Conservation (phyloP, 371 early-diverging fungal species). For the Mortierella sp. region DNA sequence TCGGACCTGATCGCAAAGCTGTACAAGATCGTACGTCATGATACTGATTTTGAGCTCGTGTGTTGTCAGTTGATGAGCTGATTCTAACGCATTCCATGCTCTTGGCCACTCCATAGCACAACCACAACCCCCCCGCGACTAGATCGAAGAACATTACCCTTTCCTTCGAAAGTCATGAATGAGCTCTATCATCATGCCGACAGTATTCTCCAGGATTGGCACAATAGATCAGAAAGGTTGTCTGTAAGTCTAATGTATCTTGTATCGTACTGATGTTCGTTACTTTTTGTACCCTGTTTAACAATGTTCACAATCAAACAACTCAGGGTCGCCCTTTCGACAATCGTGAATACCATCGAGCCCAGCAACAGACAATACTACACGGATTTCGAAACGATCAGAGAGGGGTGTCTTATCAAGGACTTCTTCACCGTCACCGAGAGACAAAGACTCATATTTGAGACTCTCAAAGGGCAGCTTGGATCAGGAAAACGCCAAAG, state of each 20-base stretch:
- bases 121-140: too few species aligned
- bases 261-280: background rate
- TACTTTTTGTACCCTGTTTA: too few species aligned
- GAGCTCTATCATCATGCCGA: background rate
- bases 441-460: background rate
- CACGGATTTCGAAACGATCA: background rate
- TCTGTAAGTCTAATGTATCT: conserved; percentile 1
- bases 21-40: too few species aligned
- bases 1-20: too few species aligned
- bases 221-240: conserved; percentile 4
- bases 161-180: background rate
- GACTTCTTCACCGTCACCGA: conserved; percentile 2
- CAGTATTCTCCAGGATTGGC: too few species aligned
- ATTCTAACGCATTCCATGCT: too few species aligned
- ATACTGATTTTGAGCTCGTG: too few species aligned
- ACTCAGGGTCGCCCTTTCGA: background rate
- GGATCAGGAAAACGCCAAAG: background rate
- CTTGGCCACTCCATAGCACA: too few species aligned
- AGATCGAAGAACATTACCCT: conserved; percentile 1
- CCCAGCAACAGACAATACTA: background rate
- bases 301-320: too few species aligned
- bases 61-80: too few species aligned
- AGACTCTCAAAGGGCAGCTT: background rate
- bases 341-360: conserved; percentile 6
- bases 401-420: background rate